Evolutionary conservation across 208 protist genomes (phyloP).

Genomic region (Angomonas ambiguus): DNA sequence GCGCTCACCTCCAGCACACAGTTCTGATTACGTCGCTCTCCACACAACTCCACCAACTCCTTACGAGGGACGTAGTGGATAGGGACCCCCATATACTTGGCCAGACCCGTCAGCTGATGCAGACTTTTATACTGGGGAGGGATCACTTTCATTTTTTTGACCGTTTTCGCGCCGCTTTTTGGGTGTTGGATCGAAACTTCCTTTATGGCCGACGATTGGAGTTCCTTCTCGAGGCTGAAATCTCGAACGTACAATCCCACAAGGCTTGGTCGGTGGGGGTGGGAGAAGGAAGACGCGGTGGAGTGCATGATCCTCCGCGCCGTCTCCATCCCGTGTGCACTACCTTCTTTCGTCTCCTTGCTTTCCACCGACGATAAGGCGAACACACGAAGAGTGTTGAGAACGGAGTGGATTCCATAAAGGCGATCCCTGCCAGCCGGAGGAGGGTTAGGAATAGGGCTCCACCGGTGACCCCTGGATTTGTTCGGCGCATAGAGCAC

Average conservation of each 20-base stretch:
- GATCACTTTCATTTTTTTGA: conserved; percentile 19
- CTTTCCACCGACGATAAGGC: conserved; percentile 2
- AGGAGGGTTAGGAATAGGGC: conserved; percentile 65
- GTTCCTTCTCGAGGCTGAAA: conserved; percentile 39
- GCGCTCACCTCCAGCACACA: conserved; percentile 61
- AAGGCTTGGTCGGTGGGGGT: conserved; percentile 23
- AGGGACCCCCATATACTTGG: conserved; percentile 42
- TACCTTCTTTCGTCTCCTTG: too few relatives aligned
- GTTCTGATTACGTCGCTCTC: conserved; percentile 79
- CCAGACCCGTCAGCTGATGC: conserved; percentile 54
- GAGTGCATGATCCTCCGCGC: not conserved
- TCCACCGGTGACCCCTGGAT: conserved; percentile 57
- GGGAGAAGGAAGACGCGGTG: not conserved
- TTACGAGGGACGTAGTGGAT: conserved; percentile 50
- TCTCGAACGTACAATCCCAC: conserved; percentile 63
- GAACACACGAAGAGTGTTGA: conserved; percentile 57
- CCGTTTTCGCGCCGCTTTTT: not conserved
- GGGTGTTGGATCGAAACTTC: not conserved
- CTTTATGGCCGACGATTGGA: not conserved
- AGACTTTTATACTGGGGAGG: conserved; percentile 50
- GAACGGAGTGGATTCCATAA: conserved; percentile 56
- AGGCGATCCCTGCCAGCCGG: conserved; percentile 55
- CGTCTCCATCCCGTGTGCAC: not conserved
- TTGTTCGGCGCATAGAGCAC: conserved; percentile 46
- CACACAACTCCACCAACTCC: conserved; percentile 70